Evolutionary conservation across 805 yeast genomes (phyloP), one percentile per base, ranked within the genome.

Genomic region (Cyberlindnera suaveolens): DNA sequence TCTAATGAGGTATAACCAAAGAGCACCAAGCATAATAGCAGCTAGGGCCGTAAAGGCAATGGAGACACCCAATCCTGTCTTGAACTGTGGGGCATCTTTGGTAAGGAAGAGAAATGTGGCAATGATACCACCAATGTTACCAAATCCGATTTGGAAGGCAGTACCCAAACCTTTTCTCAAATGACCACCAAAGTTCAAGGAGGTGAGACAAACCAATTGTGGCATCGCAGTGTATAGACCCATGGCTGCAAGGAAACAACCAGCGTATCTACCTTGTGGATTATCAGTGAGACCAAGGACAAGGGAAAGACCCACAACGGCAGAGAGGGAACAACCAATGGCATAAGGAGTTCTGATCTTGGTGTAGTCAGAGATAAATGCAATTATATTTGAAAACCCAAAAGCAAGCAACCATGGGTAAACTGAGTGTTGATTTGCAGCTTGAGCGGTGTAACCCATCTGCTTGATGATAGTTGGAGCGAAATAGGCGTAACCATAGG

Each of bases 331-430:
- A 10, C 67, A 62, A 6, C 58, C 61, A 17, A 64, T 53, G 19
- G 66, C 65, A 42, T 64, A 66, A 13, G 68, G 68, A 18, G 73
- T 58, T 64, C 88, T 70, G 38, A 58, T 56, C 47, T 73, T 67
- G 18, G 65, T 41, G 38, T 56, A 62, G 59, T 87, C 96, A 1
- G 93, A 82, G 44, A 71, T 48, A 45, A 70, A 65, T 0, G 95
- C 91, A n/a, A 74, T 49, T 4, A 76, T 53, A 64, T 82, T 79
- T 36, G 82, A 75, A 30, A 75, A 66, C 6, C 82, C 88, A 56
- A 87, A 83, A 0, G 95, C 85, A 26, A 73, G 66, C 34, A 85
- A 69, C 90, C 95, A 88, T 17, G 96, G 95, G 51, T 87, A 89
- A 39, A 88, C 85, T 0, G 95, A 83, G 64, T 81, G 82, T 43